phyloP scores from a whole-genome alignment of 768 basidiomycete genomes.

The Tylopilus sp. region DNA sequence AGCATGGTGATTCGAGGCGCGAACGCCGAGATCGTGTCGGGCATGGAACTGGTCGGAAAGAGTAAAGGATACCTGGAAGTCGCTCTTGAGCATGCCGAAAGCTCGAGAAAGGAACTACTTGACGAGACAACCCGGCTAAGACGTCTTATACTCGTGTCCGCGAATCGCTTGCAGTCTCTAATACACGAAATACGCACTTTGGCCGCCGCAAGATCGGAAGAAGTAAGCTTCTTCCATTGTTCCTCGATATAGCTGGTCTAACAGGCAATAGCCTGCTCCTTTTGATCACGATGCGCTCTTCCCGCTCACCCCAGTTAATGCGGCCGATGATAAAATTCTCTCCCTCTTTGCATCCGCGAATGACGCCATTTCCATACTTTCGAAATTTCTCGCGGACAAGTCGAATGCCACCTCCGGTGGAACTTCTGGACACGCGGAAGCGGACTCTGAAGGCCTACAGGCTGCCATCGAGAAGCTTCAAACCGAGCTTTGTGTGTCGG shows the following conservation, averaged over 20 bases:
- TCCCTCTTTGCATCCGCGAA: constrained; percentile 43
- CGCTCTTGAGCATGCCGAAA: constrained; percentile 72
- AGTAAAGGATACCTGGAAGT: constrained; percentile 58
- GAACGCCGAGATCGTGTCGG: constrained; percentile 48
- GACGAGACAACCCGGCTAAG: constrained; percentile 66
- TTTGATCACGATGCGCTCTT: constrained; percentile 50
- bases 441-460: constrained; percentile 44
- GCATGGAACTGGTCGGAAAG: constrained; percentile 43
- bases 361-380: constrained; percentile 32
- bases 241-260: constrained; percentile 1
- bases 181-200: constrained; percentile 44
- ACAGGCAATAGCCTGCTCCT: constrained; percentile 37
- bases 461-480: constrained; percentile 48
- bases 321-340: constrained; percentile 46
- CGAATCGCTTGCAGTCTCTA: constrained; percentile 62
- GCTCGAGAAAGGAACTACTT: constrained; percentile 53
- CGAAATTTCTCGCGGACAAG: constrained; percentile 20
- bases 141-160: constrained; percentile 54
- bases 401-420: constrained; percentile 8
- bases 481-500: constrained; percentile 53
- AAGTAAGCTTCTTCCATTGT: constrained; percentile 36
- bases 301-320: constrained; percentile 48
- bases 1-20: constrained; percentile 51
- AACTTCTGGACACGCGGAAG: constrained; percentile 15
- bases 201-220: constrained; percentile 42